Evolutionary conservation across 306 rosid species (phyloP), one percentile per base, ranked within the genome.

Genomic region (Trichosanthes cucumerina): DNA sequence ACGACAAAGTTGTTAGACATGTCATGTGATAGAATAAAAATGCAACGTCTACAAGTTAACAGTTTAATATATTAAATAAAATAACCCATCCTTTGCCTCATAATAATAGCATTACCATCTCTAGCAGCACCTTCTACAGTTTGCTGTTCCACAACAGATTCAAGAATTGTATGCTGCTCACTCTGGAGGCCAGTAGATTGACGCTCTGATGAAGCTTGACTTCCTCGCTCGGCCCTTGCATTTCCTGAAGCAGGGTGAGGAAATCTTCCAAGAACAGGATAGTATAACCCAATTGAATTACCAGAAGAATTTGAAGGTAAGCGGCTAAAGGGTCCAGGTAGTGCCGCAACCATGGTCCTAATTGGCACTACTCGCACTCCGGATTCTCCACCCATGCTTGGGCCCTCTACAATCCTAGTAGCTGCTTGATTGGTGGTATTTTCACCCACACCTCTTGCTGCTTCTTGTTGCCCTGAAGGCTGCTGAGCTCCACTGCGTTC

Each of bases 311-410:
- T 95, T 59, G 91, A 82, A 78, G 96, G 84, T 26, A 83, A 75
- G 75, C 85, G 96, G 75, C 89, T 84, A 50, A 91, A 87, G 57
- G 96, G 63, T 53, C 88, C 88, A 36, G 96, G 96, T 56, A 91
- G 87, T 63, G 97, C 80, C 72, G 91, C 91, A 88, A 93, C 90
- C 97, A 93, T 86, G 82, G 96, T 90, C 86, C 99, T 90, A 80
- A 91, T 76, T 33, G 99, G 99, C 79, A 96, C 83, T 81, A 91
- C 82, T 86, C 98, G 84, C n/a, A 90, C 90, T 69, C 88, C 96
- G 10, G 90, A 56, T 72, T 92, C 96, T 82, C 92, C 92, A 63
- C 88, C 78, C 69, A 86, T 33, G 64, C 87, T 82, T 58, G 87
- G 78, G 78, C 82, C 84, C 78, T 90, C 92, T 33, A 83, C 80